Evolutionary conservation across 1,139 yeast species (phyloP), one percentile per base, ranked within the genome.

Genomic region (Cylindricascospora bacillispora): DNA sequence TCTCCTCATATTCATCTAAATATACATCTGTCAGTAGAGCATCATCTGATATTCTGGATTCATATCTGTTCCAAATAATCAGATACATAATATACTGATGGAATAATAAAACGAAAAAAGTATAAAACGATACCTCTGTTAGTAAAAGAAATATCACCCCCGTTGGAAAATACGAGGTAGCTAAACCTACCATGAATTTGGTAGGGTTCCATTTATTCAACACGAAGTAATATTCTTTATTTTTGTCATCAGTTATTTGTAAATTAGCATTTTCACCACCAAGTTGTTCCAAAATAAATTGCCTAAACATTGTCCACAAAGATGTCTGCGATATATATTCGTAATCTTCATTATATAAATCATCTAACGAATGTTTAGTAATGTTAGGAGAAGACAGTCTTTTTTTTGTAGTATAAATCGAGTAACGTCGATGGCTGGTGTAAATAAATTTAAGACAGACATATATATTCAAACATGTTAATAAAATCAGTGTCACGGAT

Each of bases 131-230:
- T 48, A 37, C 68, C 48, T 56, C 52, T 3, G 59, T 39, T 12
- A 59, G 35, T 22, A 61, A 49, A 29, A 63, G 54, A 9, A 69
- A 49, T 2, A 64, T 36, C 5, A 64, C 41, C 25, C 67, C 57
- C 26, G 66, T 57, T 0, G 93, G 92, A 12, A 81, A 73, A 40
- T 72, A 73, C 1, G 71, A 56, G 5, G 70, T 57, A 19, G 67
- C 61, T 9, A 67, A 49, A 28, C 56, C 54, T 5, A 74, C 54
- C 16, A 60, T 58, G 43, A 73, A 71, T 33, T 60, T 57, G 0
- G 74, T 61, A 0, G 82, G 82, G 21, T 59, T 56, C 83, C 83
- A 75, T 31, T 70, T 65, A 22, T 56, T 59, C 29, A 78, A 48
- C 31, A 68, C 68, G 70, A 77, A 77, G n/a, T n/a, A n/a, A 12